Conservation (phyloP, 148 eudicot species). For the Heliosperma pusillum region DNA sequence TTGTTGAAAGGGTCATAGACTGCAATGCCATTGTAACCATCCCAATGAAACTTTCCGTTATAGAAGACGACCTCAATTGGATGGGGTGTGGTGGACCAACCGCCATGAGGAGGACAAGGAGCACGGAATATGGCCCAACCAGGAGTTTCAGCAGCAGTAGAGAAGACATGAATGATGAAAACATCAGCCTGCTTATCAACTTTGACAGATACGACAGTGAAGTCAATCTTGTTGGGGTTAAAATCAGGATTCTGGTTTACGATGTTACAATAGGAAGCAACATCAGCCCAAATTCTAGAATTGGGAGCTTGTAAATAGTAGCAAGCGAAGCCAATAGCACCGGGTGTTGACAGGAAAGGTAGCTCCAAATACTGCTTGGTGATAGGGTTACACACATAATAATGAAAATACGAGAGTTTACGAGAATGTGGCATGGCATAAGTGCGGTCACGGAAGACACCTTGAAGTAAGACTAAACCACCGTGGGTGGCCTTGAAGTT, state of each 20-base stretch:
- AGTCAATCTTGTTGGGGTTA: not conserved
- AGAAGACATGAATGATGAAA: not conserved
- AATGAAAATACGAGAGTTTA: not conserved
- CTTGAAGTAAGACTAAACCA: not conserved
- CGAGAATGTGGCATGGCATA: not conserved
- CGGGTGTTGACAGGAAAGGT: not conserved
- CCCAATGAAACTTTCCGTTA: not conserved
- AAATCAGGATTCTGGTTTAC: not conserved
- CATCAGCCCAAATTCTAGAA: not conserved
- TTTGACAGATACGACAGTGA: not conserved
- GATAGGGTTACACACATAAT: not conserved
- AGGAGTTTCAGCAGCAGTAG: not conserved
- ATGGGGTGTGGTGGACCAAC: no score
- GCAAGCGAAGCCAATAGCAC: not conserved
- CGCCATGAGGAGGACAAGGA: no score
- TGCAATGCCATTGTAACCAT: not conserved
- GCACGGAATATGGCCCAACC: not conserved
- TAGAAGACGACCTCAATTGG: not conserved
- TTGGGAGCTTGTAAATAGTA: not conserved
- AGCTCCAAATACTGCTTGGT: constrained; percentile 1
- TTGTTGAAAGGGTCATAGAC: constrained; percentile 6
- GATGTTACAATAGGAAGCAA: no score
- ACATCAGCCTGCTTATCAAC: not conserved
- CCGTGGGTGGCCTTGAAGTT: not conserved
- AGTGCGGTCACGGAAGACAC: not conserved